A percentile compares a stretch with the other conserved stretches of the same genome.
phyloP scores from a whole-genome alignment of 768 basidiomycete species.

The Candolleomyces eurysporus region DNA sequence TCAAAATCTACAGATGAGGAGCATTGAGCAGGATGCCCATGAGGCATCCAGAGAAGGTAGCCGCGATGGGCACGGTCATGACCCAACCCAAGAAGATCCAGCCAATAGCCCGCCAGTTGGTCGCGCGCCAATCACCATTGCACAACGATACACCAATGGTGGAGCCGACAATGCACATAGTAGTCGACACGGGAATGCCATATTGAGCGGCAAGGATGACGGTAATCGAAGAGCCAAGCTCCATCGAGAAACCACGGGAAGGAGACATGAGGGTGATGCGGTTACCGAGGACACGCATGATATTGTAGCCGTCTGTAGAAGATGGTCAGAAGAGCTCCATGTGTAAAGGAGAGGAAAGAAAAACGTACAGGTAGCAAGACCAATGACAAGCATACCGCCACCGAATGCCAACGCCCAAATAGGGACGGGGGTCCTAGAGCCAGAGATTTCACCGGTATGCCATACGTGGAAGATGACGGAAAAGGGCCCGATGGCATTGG shows the following conservation, averaged over 20 bases:
- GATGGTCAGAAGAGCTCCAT: no score
- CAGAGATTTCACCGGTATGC: conserved; percentile 17
- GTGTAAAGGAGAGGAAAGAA: not conserved
- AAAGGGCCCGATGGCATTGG: conserved; percentile 27
- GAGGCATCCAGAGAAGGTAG: conserved; percentile 14
- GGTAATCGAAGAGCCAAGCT: conserved; percentile 25
- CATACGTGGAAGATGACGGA: conserved; percentile 26
- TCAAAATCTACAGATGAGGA: conserved; percentile 17
- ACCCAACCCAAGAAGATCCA: conserved; percentile 28
- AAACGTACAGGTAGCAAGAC: conserved; percentile 14
- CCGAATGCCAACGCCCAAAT: conserved; percentile 26
- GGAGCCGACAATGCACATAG: conserved; percentile 28
- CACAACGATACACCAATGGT: conserved; percentile 26
- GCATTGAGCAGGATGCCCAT: conserved; percentile 27
- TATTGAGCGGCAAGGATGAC: conserved; percentile 28
- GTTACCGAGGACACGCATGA: conserved; percentile 29
- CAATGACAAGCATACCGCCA: conserved; percentile 23
- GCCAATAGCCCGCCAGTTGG: conserved; percentile 25
- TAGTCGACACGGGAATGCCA: conserved; percentile 25
- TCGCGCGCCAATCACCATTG: conserved; percentile 23
- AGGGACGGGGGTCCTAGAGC: conserved; percentile 17
- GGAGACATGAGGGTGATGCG: conserved; percentile 28
- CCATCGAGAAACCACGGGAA: conserved; percentile 27
- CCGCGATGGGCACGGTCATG: conserved; percentile 24
- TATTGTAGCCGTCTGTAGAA: conserved; percentile 24